Conservation (phyloP, 331 rosid genomes). For the Stylosanthes scabra region DNA sequence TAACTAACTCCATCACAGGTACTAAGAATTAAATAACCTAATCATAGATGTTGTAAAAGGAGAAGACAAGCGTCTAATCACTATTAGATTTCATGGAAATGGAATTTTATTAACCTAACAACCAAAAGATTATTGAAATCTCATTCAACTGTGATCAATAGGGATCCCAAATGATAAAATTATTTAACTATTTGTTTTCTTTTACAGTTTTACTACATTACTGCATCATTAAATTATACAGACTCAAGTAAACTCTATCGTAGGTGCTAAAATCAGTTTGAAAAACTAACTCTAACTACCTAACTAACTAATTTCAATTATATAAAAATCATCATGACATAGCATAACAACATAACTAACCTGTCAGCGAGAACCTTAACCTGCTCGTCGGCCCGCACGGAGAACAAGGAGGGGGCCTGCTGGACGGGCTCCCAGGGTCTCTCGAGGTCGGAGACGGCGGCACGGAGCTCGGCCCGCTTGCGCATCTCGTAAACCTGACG, state of each 20-base stretch:
- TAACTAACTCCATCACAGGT: not conserved
- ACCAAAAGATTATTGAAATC: too few species aligned
- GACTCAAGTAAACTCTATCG: not conserved
- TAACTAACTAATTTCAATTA: not conserved
- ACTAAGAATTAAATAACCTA: too few species aligned
- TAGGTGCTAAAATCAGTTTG: not conserved
- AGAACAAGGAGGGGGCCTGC: constrained; percentile 74
- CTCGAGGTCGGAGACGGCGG: constrained; percentile 89
- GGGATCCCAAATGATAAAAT: too few species aligned
- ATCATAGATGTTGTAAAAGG: too few species aligned
- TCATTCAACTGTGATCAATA: too few species aligned
- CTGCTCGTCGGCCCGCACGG: constrained; percentile 83
- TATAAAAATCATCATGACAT: too few species aligned
- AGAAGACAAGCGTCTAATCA: too few species aligned
- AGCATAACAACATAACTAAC: not conserved
- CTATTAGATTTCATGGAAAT: too few species aligned
- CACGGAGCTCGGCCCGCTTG: constrained; percentile 87
- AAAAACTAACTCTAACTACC: not conserved
- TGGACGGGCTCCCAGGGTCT: constrained; percentile 91
- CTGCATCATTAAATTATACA: not conserved
- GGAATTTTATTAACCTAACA: too few species aligned
- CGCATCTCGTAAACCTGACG: constrained; percentile 97
- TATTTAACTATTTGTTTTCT: too few species aligned
- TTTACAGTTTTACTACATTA: too few species aligned
- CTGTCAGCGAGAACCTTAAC: constrained; percentile 90